Percentiles rank a stretch among this genome's conserved stretches.
Conservation (phyloP, 2,329 filamentous ascomycete genomes). For the Coniochaeta sp. region DNA sequence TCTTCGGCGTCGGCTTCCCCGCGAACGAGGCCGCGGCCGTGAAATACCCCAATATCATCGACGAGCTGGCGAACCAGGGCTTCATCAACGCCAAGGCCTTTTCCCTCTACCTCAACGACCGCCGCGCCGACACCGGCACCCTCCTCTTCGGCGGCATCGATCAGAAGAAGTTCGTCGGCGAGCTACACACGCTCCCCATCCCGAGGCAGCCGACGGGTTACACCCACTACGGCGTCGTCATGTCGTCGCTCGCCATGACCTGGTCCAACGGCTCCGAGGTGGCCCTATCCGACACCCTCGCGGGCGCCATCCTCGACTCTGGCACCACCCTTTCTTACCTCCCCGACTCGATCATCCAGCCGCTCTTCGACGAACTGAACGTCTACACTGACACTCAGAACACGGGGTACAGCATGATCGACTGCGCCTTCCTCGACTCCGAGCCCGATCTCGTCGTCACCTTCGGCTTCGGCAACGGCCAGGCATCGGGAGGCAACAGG, state of each 20-base stretch:
- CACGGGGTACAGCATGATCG: conserved; percentile 21
- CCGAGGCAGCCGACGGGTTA: conserved; percentile 30
- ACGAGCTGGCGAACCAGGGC: conserved; percentile 55
- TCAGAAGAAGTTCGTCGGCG: conserved; percentile 56
- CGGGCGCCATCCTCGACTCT: conserved; percentile 55
- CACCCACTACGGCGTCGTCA: conserved; percentile 31
- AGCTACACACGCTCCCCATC: conserved; percentile 49
- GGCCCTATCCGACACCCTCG: background rate
- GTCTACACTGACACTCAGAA: conserved; percentile 28
- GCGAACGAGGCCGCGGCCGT: conserved; percentile 36
- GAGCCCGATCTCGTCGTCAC: conserved; percentile 26
- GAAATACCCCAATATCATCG: conserved; percentile 53
- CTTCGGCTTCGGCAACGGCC: conserved; percentile 31
- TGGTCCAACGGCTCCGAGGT: conserved; percentile 7
- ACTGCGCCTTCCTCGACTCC: conserved; percentile 7
- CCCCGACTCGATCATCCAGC: conserved; percentile 39
- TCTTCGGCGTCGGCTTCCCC: conserved; percentile 53
- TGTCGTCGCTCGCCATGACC: conserved; percentile 30
- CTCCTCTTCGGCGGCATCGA: conserved; percentile 67
- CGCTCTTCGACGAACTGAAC: conserved; percentile 29
- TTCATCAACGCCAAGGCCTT: conserved; percentile 58
- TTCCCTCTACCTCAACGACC: conserved; percentile 56
- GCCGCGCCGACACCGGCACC: conserved; percentile 49
- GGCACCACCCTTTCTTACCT: conserved; percentile 60
- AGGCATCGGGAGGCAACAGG: conserved; percentile 17